These are phyloP conservation scores for Irpex lacteus DNA, from an alignment of 1,284 basidiomycete species.

Conservation along the genomic window DNA sequence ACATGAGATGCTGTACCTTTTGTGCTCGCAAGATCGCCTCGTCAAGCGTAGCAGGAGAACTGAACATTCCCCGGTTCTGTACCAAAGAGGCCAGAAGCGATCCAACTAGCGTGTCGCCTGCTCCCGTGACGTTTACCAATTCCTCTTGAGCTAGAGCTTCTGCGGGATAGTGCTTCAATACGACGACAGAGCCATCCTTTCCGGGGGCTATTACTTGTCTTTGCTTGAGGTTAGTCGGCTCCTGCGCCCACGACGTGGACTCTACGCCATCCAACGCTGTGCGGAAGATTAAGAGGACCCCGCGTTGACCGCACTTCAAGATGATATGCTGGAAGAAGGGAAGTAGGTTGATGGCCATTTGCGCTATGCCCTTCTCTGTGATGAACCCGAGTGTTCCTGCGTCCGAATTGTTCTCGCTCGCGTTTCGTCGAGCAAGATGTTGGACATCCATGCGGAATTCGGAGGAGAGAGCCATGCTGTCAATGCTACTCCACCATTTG, in stretches of 20 bases:
- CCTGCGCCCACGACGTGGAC: conserved; percentile 42
- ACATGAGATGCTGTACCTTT: conserved; percentile 7
- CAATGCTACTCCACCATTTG: conserved; percentile 64
- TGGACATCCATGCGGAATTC: conserved; percentile 66
- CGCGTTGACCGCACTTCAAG: conserved; percentile 77
- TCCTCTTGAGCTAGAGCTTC: conserved; percentile 38
- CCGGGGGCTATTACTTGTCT: conserved; percentile 55
- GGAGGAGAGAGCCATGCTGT: conserved; percentile 58
- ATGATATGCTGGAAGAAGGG: conserved; percentile 81
- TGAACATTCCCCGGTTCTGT: conserved; percentile 41
- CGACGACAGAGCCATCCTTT: conserved; percentile 42
- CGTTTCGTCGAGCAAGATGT: conserved; percentile 47
- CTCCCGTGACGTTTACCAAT: conserved; percentile 81
- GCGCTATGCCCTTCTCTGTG: conserved; percentile 62
- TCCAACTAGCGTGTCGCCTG: conserved; percentile 87
- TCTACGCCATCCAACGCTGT: conserved; percentile 38
- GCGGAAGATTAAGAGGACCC: conserved; percentile 64
- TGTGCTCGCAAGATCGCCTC: conserved; percentile 52
- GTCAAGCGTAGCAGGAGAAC: conserved; percentile 38
- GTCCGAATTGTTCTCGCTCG: conserved; percentile 34
- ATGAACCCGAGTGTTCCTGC: conserved; percentile 61
- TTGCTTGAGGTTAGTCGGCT: conserved; percentile 42
- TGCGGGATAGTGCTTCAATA: conserved; percentile 73
- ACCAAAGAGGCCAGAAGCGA: conserved; percentile 61
- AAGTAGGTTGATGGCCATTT: conserved; percentile 77